Base-by-base conservation (phyloP, 495 filamentous ascomycete genomes). In the Xylaria flabelliformis region DNA sequence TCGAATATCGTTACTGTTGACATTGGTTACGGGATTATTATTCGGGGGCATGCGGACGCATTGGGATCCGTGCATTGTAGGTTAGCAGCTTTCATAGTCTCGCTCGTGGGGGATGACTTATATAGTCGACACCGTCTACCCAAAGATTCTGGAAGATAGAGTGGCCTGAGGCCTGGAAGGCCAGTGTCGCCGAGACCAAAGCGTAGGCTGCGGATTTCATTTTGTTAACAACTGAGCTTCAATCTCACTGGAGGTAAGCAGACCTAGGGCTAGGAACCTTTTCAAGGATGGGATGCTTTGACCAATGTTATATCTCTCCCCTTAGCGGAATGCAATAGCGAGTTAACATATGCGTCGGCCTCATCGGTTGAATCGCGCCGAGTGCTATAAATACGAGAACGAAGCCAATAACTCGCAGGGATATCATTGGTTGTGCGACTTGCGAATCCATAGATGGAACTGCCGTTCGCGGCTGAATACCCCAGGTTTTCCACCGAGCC, bases 1-100 rank as follows among this genome's bases (percentile, higher is more conserved):
- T 67, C 80, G 81, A 34, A 86, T 83, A 58, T 85, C 84, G 56
- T 64, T 24, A 26, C 79, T 78, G 76, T 79, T 82, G 66, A 83
- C 77, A 39, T 79, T 82, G 9, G 82, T 82, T 15, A 86, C 78
- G 1, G 81, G 82, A 13, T 72, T 82, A 69, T 84, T 84, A 66
- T 71, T 81, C 17, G 44, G 0, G 9, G 82, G 82, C 62, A 76
- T 67, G 26, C 82, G 81, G 61, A 79, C 75, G 69, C 82, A 84
- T 69, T 77, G 75, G 10, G 73, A 70, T 10, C 73, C 72, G 69
- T 79, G 42, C 71, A 71, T 19, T 13, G 15, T 55, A 55, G 4
- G 61, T 79, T 64, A 79, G 75, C 61, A 50, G 29, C 15, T 17
- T 50, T 63, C 39, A 15, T 58, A 24, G 41, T 39, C 26, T 36